A percentile compares a stretch with the other conserved stretches of the same genome.
Evolutionary conservation across 2,329 filamentous ascomycete species (phyloP).

Genomic region (Hymenoscyphus occultus): DNA sequence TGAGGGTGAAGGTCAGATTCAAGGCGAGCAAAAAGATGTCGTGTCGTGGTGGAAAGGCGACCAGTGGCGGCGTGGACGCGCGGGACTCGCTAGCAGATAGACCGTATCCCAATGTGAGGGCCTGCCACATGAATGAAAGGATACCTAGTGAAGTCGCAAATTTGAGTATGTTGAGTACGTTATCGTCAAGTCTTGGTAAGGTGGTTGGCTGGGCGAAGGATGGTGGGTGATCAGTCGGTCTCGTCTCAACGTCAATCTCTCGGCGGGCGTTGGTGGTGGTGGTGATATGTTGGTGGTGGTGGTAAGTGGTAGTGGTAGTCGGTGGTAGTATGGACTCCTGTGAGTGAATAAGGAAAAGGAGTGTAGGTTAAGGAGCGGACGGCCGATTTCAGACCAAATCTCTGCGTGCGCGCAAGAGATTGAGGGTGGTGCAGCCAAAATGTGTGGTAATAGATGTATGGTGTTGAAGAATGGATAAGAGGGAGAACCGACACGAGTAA

Average conservation of each 20-base stretch:
- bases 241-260: background rate
- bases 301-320: background rate
- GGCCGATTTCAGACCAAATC: conserved; percentile 13
- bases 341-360: conserved; percentile 8
- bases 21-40: background rate
- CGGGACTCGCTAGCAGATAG: background rate
- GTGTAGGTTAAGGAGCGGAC: conserved; percentile 14
- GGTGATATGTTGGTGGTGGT: background rate
- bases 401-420: conserved; percentile 4
- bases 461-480: conserved; percentile 2
- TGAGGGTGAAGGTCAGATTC: background rate
- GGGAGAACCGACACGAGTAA: background rate
- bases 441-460: conserved; percentile 15
- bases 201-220: conserved; percentile 1
- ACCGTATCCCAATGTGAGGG: background rate
- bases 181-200: background rate
- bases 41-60: background rate
- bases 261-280: background rate
- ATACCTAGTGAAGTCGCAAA: background rate
- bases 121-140: conserved; percentile 1
- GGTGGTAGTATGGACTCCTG: background rate
- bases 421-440: conserved; percentile 13
- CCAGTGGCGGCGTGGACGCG: background rate
- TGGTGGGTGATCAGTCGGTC: background rate
- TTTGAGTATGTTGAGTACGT: background rate